These are phyloP conservation scores for Penicillium coprophilum DNA, from an alignment of 495 filamentous ascomycete species.

Conservation along the genomic window DNA sequence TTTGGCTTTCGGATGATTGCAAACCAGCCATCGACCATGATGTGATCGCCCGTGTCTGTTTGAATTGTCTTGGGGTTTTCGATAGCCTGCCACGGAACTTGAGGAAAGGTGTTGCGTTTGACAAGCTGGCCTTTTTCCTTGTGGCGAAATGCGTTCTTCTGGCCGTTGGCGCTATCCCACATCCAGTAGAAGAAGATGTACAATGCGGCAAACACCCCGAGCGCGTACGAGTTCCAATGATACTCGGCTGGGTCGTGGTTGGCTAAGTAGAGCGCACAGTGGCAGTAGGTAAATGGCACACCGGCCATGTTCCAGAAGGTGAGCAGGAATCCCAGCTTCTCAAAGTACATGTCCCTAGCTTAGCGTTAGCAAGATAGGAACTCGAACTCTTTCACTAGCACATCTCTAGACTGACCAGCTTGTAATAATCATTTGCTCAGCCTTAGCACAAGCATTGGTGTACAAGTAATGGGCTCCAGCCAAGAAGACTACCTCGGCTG, in stretches of 20 bases:
- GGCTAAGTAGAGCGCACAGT: conserved; percentile 89
- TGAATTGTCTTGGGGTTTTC: conserved; percentile 76
- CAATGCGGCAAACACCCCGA: conserved; percentile 57
- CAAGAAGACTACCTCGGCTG: conserved; percentile 78
- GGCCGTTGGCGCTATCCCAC: conserved; percentile 85
- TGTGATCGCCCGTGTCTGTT: conserved; percentile 69
- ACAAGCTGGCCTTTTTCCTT: conserved; percentile 71
- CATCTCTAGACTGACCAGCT: conserved; percentile 52
- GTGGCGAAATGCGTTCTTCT: conserved; percentile 90
- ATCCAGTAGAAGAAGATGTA: conserved; percentile 89
- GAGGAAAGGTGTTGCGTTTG: conserved; percentile 80
- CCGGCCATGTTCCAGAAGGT: conserved; percentile 99
- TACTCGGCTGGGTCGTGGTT: conserved; percentile 79
- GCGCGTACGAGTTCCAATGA: conserved; percentile 63
- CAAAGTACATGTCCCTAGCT: conserved; percentile 87
- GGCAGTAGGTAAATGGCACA: conserved; percentile 91
- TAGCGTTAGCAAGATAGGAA: too few species aligned
- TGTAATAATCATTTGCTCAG: conserved; percentile 87
- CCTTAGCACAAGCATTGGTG: conserved; percentile 91
- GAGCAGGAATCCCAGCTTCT: conserved; percentile 99
- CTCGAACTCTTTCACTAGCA: background rate
- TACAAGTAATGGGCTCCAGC: conserved; percentile 90
- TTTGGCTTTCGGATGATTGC: conserved; percentile 86
- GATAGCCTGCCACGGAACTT: conserved; percentile 77
- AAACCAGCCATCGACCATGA: conserved; percentile 92